These are phyloP conservation scores for Phytomonas serpens DNA, from an alignment of 208 protist species.

Conservation along the genomic window DNA sequence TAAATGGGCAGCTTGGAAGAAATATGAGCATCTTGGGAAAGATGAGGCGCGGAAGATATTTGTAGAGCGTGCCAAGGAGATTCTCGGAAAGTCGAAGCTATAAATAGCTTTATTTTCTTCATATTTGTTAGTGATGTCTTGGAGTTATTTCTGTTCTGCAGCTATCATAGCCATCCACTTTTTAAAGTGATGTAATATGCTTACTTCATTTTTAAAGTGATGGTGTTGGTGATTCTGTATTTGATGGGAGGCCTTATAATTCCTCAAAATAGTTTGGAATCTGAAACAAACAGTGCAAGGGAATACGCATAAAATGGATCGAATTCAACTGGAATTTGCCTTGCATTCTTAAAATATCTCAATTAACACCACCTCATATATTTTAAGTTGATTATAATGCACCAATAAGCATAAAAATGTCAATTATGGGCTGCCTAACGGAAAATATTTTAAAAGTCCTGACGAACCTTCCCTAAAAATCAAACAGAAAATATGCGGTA, in stretches of 20 bases:
- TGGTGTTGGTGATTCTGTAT: not conserved
- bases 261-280: not conserved
- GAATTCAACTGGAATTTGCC: not conserved
- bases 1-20: constrained; percentile 80
- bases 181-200: not conserved
- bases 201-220: constrained; percentile 1
- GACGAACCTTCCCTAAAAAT: not conserved
- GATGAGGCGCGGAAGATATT: constrained; percentile 73
- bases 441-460: not conserved
- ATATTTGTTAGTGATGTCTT: constrained; percentile 1
- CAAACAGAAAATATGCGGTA: not conserved
- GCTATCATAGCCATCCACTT: not conserved
- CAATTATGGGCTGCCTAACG: not conserved
- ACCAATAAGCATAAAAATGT: not conserved
- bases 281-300: not conserved
- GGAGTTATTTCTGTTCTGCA: not conserved
- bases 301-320: not conserved
- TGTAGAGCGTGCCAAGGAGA: constrained; percentile 41
- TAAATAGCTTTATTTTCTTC: constrained; percentile 16
- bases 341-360: not conserved
- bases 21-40: constrained; percentile 55
- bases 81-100: constrained; percentile 43
- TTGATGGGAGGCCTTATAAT: not conserved
- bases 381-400: not conserved
- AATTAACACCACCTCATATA: not conserved